Base-by-base conservation (phyloP, 1,284 basidiomycete species). In the Ustilago nuda region DNA sequence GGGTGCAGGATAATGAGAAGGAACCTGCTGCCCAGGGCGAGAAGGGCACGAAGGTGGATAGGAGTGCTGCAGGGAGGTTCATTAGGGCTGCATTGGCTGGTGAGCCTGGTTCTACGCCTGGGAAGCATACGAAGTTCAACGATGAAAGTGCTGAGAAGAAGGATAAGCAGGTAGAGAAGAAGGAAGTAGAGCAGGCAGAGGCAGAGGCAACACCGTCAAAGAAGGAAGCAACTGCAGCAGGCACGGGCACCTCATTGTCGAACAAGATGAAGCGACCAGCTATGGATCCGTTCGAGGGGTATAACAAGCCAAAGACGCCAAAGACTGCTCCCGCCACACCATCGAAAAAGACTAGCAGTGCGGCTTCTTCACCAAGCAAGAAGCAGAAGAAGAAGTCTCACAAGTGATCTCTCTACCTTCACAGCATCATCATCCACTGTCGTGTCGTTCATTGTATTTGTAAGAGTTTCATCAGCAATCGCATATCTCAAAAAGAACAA, bases 281-380 rank as follows among this genome's bases (percentile, higher is more conserved):
- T 8, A 72, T 68, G 65, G 76, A 78, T 19, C 76, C 76, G 27
- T 78, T 78, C 45, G 67, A 74, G 27, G 76, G 76, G n/a, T 76
- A 76, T 39, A 66, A 76, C 48, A 72, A 66, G 62, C 69, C 74
- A 17, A 65, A 66, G 48, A 63, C 64, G 13, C 57, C 68, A 43
- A 71, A 76, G 48, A 35, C 67, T 4, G 30, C 56, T 4, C 56
- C 66, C 6, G 15, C 54, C 5, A 27, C 57, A 45, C 50, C 58
- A 41, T 15, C 60, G n/a, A 57, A 67, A 17, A 45, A 61, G 27
- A 37, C 45, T 4, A 66, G 61, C 33, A 58, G 58, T 43, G 55
- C 70, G 4, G 41, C 61, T 9, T 52, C 54, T 23, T 55, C 66
- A 39, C 66, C 66, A 0, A 43, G 50, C 9, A 67, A 73, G 46